phyloP scores from a whole-genome alignment of 768 basidiomycete species.

The Lentinula sp. region DNA sequence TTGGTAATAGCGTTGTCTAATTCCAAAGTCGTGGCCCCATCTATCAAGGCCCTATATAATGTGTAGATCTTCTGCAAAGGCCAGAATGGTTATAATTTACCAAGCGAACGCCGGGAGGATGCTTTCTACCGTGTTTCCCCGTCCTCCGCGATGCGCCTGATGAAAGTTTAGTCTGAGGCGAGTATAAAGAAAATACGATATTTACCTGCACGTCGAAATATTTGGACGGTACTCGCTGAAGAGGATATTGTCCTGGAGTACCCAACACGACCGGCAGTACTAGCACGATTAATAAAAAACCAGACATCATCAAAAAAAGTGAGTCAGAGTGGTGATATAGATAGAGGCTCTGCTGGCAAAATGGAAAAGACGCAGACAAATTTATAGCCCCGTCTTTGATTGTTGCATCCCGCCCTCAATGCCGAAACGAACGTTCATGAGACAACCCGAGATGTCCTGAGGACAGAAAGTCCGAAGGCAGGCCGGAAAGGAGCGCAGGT shows the following conservation, averaged over 20 bases:
- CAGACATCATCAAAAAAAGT: neutral
- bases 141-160: slow-evolving; percentile 71
- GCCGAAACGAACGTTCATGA: slow-evolving; percentile 3
- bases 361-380: neutral
- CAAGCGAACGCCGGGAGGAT: slow-evolving; percentile 73
- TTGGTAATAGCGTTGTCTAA: slow-evolving; percentile 75
- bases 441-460: neutral
- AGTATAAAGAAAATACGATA: neutral
- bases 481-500: neutral
- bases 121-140: slow-evolving; percentile 72
- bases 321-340: neutral
- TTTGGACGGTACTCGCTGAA: slow-evolving; percentile 11
- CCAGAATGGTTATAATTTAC: slow-evolving; percentile 28
- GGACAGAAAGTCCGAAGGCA: neutral
- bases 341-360: neutral
- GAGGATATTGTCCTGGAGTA: slow-evolving; percentile 5
- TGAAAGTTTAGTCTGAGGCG: neutral
- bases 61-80: slow-evolving; percentile 4
- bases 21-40: slow-evolving; percentile 73
- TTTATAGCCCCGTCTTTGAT: neutral
- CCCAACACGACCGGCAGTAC: neutral
- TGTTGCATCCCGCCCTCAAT: neutral
- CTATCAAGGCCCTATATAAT: slow-evolving; percentile 57
- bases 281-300: neutral
- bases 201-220: slow-evolving; percentile 49